Evolutionary conservation across 176 grass and related monocot genomes (phyloP).

Genomic region (Poa annua): DNA sequence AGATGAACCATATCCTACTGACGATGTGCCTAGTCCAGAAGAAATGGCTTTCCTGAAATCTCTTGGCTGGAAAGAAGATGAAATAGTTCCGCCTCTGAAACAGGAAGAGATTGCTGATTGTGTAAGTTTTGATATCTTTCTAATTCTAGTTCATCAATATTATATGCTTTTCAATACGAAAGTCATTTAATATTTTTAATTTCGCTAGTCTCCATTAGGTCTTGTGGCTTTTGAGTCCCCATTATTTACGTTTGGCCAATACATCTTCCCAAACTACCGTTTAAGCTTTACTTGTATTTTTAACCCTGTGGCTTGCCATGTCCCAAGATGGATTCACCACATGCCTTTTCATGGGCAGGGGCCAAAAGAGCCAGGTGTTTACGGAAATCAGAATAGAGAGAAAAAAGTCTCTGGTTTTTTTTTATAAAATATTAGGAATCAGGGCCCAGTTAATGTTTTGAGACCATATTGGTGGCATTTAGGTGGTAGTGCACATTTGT

Average conservation of each 20-base stretch:
- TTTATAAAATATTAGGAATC: neutral
- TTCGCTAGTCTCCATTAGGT: neutral
- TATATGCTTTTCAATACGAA: neutral
- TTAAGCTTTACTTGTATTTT: neutral
- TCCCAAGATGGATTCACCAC: conserved; percentile 16
- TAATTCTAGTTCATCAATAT: neutral
- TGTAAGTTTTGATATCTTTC: conserved; percentile 48
- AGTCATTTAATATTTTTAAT: conserved; percentile 5
- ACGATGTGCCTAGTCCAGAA: conserved; percentile 57
- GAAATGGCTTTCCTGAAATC: conserved; percentile 67
- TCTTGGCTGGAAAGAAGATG: conserved; percentile 78
- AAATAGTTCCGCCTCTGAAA: conserved; percentile 57
- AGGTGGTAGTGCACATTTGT: neutral
- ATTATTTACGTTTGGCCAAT: neutral
- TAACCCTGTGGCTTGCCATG: neutral
- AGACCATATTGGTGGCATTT: neutral
- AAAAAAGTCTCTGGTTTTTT: neutral
- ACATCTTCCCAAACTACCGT: neutral
- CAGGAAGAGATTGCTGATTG: conserved; percentile 77
- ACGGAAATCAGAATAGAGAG: neutral
- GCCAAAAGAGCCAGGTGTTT: neutral
- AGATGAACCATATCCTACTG: conserved; percentile 46
- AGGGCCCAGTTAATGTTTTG: neutral
- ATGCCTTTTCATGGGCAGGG: neutral
- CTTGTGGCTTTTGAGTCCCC: neutral